phyloP scores from a whole-genome alignment of 1,284 basidiomycete genomes.

The Moniliophthora roreri region DNA sequence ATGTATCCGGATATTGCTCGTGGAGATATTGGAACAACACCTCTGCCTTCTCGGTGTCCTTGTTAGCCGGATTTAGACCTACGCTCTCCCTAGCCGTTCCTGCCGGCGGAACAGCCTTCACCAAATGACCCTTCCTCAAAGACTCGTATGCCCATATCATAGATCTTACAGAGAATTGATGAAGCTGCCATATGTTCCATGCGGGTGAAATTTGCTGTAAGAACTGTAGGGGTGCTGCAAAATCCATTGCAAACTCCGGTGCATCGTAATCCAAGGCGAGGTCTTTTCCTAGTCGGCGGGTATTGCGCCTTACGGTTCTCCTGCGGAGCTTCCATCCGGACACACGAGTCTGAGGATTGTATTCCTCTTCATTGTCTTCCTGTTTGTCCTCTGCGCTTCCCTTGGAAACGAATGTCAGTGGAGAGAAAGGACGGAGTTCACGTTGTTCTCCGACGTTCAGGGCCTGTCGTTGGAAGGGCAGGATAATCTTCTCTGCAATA shows the following conservation, averaged over 20 bases:
- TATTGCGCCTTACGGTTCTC: constrained; percentile 15
- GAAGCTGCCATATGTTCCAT: constrained; percentile 69
- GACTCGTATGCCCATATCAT: constrained; percentile 30
- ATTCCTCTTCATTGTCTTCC: constrained; percentile 23
- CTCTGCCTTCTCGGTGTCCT: too few relatives aligned
- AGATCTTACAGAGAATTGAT: constrained; percentile 45
- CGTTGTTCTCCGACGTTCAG: constrained; percentile 27
- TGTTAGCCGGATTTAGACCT: too few relatives aligned
- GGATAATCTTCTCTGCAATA: constrained; percentile 77
- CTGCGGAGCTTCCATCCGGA: constrained; percentile 16
- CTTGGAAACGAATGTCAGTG: constrained; percentile 41
- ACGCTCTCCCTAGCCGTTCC: too few relatives aligned
- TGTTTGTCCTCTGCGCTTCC: constrained; percentile 16
- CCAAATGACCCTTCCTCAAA: constrained; percentile 18
- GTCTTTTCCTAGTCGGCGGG: not conserved
- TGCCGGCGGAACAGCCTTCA: not conserved
- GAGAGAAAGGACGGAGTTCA: constrained; percentile 39
- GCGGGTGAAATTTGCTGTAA: constrained; percentile 62
- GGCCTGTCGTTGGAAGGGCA: constrained; percentile 54
- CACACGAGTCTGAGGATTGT: constrained; percentile 10
- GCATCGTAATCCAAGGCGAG: constrained; percentile 12
- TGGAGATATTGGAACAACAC: too few relatives aligned
- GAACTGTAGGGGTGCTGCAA: constrained; percentile 58
- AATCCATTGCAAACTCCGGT: constrained; percentile 30
- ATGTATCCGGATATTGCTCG: too few relatives aligned